Percentiles rank a stretch among this genome's conserved stretches.
Evolutionary conservation across 176 grass and related monocot genomes (phyloP).

Genomic region (Pontederia paniculata): DNA sequence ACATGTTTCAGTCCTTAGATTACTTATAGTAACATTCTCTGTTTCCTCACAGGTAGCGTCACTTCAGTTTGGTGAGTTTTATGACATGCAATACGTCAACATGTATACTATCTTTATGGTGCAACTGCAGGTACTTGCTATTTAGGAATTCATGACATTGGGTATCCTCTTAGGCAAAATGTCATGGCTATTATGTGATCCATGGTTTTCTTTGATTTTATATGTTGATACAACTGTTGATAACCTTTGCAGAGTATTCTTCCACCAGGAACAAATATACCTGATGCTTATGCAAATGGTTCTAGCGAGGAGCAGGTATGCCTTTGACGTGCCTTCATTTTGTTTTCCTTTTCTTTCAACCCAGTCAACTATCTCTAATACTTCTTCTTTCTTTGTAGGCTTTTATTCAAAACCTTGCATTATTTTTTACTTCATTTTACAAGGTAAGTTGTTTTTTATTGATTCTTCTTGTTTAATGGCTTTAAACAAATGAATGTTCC

Average conservation of each 20-base stretch:
- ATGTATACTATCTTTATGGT: constrained; percentile 92
- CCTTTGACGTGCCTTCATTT: not conserved
- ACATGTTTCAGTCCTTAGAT: no score
- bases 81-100: constrained; percentile 87
- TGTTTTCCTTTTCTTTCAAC: not conserved
- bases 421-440: constrained; percentile 95
- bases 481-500: not conserved
- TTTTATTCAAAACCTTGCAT: constrained; percentile 94
- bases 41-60: constrained; percentile 58
- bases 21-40: not conserved
- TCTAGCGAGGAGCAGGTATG: constrained; percentile 80
- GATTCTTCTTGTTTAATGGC: not conserved
- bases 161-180: not conserved
- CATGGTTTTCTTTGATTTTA: not conserved
- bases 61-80: constrained; percentile 94
- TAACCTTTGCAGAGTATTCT: constrained; percentile 68
- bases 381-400: constrained; percentile 31
- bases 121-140: constrained; percentile 60
- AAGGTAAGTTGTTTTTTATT: constrained; percentile 45
- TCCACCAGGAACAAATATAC: constrained; percentile 60
- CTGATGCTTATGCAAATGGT: constrained; percentile 88
- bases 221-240: not conserved
- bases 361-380: not conserved
- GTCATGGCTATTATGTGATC: not conserved
- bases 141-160: not conserved